phyloP scores from a whole-genome alignment of 371 early-diverging fungal species.

The Funneliformis caledonium region DNA sequence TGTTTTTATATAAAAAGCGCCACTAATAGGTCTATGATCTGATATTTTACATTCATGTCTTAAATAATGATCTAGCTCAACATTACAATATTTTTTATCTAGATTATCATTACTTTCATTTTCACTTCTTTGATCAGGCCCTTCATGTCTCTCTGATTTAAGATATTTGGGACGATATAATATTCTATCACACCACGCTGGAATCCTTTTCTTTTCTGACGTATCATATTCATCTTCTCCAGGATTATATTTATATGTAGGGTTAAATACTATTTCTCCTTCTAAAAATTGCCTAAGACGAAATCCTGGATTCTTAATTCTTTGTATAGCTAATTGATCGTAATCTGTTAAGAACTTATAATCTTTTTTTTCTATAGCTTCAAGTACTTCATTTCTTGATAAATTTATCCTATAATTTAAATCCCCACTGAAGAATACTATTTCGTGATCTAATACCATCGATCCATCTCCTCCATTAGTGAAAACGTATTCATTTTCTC shows the following conservation, averaged over 20 bases:
- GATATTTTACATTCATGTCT: conserved; percentile 71
- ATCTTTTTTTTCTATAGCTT: conserved; percentile 51
- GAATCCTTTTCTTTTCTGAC: conserved; percentile 79
- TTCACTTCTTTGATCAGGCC: no score
- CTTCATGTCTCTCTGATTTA: no score
- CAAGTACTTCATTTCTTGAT: conserved; percentile 61
- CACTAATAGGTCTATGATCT: conserved; percentile 84
- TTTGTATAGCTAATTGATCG: conserved; percentile 72
- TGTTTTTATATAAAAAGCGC: conserved; percentile 59
- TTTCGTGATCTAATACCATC: conserved; percentile 76
- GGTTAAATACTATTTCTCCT: conserved; percentile 69
- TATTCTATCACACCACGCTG: conserved; percentile 89
- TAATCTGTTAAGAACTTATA: conserved; percentile 51
- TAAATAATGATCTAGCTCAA: conserved; percentile 51
- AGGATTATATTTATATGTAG: conserved; percentile 87
- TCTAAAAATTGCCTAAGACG: conserved; percentile 69
- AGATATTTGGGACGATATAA: conserved; percentile 47
- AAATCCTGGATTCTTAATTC: conserved; percentile 56
- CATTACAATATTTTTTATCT: neutral
- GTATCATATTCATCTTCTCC: conserved; percentile 74
- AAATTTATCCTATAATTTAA: conserved; percentile 85
- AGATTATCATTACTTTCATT: conserved; percentile 39
- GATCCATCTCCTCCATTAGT: conserved; percentile 68
- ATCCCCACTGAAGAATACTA: conserved; percentile 77
- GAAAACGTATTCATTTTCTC: conserved; percentile 52